These are phyloP conservation scores for Penicillium robsamsonii DNA, from an alignment of 495 filamentous ascomycete genomes.

Conservation along the genomic window DNA sequence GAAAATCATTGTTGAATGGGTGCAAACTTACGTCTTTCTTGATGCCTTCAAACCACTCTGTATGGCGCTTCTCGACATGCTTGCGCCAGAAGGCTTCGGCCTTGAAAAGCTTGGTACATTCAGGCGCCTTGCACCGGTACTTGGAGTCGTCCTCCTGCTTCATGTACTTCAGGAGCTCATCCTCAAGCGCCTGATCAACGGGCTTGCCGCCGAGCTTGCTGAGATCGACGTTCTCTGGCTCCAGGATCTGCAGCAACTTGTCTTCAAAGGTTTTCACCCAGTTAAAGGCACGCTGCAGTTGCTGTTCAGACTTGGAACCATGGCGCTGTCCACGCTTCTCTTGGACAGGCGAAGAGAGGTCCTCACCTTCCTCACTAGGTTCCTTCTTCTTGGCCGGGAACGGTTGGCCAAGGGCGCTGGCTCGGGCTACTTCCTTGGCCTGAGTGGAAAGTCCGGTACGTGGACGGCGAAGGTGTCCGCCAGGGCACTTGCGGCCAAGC, in stretches of 20 bases:
- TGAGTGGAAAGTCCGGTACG: conserved; percentile 75
- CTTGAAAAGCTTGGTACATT: conserved; percentile 96
- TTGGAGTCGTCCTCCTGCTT: conserved; percentile 97
- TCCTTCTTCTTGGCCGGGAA: conserved; percentile 81
- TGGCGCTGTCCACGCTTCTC: conserved; percentile 66
- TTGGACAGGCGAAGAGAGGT: conserved; percentile 57
- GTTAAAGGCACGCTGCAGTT: conserved; percentile 91
- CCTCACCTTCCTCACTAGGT: conserved; percentile 60
- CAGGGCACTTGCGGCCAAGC: conserved; percentile 90
- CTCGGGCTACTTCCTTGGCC: conserved; percentile 79
- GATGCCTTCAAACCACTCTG: conserved; percentile 80
- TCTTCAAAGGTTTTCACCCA: conserved; percentile 99
- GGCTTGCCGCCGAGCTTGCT: conserved; percentile 86
- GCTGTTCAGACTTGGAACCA: conserved; percentile 75
- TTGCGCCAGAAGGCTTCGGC: conserved; percentile 96
- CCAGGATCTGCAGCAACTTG: conserved; percentile 86
- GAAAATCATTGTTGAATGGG: not conserved
- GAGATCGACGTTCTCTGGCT: conserved; percentile 83
- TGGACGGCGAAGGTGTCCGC: conserved; percentile 90
- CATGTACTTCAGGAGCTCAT: conserved; percentile 81
- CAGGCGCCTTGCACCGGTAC: conserved; percentile 92
- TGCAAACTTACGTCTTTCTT: conserved; percentile 70
- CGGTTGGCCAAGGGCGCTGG: conserved; percentile 72
- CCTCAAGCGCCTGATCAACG: conserved; percentile 77
- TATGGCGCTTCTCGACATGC: conserved; percentile 93